Conservation (phyloP, 2,329 filamentous ascomycete species). For the Onygenales sp. region DNA sequence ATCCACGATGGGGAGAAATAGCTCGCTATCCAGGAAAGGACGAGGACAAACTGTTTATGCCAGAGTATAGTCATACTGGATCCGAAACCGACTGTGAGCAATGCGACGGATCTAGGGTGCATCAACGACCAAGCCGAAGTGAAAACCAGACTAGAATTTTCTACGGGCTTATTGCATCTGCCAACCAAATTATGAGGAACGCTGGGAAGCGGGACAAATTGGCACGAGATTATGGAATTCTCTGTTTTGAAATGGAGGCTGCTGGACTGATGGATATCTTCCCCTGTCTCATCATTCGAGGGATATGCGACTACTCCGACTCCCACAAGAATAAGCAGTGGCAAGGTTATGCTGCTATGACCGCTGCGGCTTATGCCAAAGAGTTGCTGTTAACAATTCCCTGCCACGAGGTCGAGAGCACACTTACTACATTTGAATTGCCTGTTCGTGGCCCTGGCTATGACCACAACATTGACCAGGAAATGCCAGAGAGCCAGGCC, state of each 20-base stretch:
- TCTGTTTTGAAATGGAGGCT: slow-evolving; percentile 2
- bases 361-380: slow-evolving; percentile 8
- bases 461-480: too few relatives aligned
- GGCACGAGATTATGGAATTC: not conserved
- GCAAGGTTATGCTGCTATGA: slow-evolving; percentile 15
- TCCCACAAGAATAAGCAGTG: slow-evolving; percentile 20
- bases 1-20: not conserved
- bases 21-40: not conserved
- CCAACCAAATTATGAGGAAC: slow-evolving; percentile 7
- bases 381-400: slow-evolving; percentile 2
- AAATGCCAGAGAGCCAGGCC: too few relatives aligned
- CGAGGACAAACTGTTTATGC: not conserved
- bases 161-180: slow-evolving; percentile 6
- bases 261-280: slow-evolving; percentile 14
- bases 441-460: too few relatives aligned
- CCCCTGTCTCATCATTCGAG: slow-evolving; percentile 30
- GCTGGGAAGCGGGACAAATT: slow-evolving; percentile 8
- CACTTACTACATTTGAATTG: too few relatives aligned
- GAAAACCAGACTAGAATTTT: slow-evolving; percentile 1
- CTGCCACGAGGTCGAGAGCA: not conserved
- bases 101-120: not conserved
- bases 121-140: not conserved
- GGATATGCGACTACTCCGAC: slow-evolving; percentile 5
- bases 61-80: not conserved
- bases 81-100: not conserved